Conservation (phyloP, 306 rosid genomes). For the Cucurbita moschata region DNA sequence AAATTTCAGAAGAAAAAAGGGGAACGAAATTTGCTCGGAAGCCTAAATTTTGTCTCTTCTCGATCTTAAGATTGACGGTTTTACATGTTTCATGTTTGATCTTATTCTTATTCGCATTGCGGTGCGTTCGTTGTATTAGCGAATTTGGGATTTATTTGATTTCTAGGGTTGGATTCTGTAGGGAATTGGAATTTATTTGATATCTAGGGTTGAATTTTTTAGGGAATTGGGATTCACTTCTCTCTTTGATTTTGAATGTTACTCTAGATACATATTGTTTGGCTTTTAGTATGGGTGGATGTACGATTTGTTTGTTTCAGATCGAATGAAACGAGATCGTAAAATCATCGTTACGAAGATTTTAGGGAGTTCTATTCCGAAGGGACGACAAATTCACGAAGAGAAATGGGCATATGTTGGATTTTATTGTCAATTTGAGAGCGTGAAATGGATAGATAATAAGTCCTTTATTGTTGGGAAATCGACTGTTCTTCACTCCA, state of each 20-base stretch:
- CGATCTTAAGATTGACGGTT: neutral
- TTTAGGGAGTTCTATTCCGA: neutral
- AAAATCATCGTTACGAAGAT: neutral
- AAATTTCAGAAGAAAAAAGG: neutral
- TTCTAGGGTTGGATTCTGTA: neutral
- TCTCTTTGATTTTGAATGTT: neutral
- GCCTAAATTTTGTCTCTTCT: neutral
- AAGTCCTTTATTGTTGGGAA: neutral
- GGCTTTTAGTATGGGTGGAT: neutral
- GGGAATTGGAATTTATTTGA: neutral
- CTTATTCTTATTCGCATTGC: neutral
- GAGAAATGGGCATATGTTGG: neutral
- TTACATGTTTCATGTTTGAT: neutral
- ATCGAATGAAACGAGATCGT: neutral
- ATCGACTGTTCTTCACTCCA: neutral
- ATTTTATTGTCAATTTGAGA: neutral
- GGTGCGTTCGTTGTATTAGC: neutral
- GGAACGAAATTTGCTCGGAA: neutral
- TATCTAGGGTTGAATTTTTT: neutral
- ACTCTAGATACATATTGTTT: neutral
- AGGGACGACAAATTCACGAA: neutral
- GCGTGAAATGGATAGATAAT: neutral
- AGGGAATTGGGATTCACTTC: neutral
- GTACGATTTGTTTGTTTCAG: neutral
- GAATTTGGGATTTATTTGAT: neutral